Evolutionary conservation across 1,139 yeast species (phyloP), one percentile per base, ranked within the genome.

Genomic region (Pichia sp.): DNA sequence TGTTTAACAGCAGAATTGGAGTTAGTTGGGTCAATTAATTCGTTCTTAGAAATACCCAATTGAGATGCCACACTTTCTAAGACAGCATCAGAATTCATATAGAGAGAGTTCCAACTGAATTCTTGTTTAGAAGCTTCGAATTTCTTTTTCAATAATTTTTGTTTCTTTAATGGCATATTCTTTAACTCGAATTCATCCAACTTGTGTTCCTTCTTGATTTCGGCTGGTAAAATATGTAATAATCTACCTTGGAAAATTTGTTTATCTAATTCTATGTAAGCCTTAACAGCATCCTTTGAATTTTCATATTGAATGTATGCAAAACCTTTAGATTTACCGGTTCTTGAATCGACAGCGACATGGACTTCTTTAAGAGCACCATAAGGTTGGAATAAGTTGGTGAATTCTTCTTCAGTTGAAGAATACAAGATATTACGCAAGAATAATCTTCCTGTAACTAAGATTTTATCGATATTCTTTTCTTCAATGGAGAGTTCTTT

Each of bases 41-140:
- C 90, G 3, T 94, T 75, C 63, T 93, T 94, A 28, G 82, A 66
- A 44, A 94, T 75, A 6, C 98, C 98, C 68, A 94, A 69, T 58
- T 84, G 84, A 17, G 79, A 67, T 0, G 99, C 97, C 36, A 91
- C 95, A 41, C 95, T 84, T 44, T 88, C 93, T 67, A 94, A 71
- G 15, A 93, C 96, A 1, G 99, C 96, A 68, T 93, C 97, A 46
- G 76, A 82, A 61, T 87, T 93, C 85, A 94, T 80, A 63, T 81
- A 93, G 43, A 93, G 74, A 0, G 98, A 88, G 62, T 93, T 93
- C 99, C 99, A 93, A 59, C 93, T 83, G 67, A 93, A 93, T 59
- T 89, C 93, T 38, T 82, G 75, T 63, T 85, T 88, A 1, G 91
- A 69, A 1, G 99, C 98, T 57, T 83, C 88, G 19, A 83, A 85